Conservation (phyloP, 208 protist genomes). For the Acanthamoeba healyi region DNA sequence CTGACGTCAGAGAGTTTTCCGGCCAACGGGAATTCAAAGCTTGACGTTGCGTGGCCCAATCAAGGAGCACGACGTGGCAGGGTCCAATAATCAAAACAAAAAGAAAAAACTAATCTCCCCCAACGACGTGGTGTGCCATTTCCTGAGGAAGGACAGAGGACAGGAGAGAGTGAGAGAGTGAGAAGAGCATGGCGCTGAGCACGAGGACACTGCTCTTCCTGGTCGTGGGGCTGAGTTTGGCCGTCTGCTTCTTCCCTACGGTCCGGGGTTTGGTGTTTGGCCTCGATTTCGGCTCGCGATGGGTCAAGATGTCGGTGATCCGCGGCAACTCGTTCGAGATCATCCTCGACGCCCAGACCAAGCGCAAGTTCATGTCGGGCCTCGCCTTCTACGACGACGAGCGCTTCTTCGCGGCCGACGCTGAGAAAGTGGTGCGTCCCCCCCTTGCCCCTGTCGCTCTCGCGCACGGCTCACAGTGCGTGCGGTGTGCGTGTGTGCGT, state of each 20-base stretch:
- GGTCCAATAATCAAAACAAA: neutral
- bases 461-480: neutral
- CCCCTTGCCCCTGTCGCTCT: neutral
- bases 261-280: conserved; percentile 73
- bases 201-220: conserved; percentile 18
- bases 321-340: conserved; percentile 90
- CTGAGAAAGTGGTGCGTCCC: conserved; percentile 87
- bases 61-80: neutral
- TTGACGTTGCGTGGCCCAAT: neutral
- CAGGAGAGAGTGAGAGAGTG: no score
- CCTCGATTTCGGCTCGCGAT: conserved; percentile 88
- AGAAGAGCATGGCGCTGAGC: conserved; percentile 10
- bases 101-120: neutral
- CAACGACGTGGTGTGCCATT: neutral
- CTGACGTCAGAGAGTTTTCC: no score
- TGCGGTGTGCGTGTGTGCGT: neutral
- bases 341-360: conserved; percentile 95
- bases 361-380: conserved; percentile 93
- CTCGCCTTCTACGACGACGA: conserved; percentile 93
- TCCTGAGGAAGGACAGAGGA: neutral
- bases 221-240: neutral
- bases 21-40: neutral
- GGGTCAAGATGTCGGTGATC: conserved; percentile 87
- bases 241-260: neutral
- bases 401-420: conserved; percentile 93